Evolutionary conservation across 2,329 filamentous ascomycete species (phyloP), one percentile per base, ranked within the genome.

Genomic region (Penicillium sp.): DNA sequence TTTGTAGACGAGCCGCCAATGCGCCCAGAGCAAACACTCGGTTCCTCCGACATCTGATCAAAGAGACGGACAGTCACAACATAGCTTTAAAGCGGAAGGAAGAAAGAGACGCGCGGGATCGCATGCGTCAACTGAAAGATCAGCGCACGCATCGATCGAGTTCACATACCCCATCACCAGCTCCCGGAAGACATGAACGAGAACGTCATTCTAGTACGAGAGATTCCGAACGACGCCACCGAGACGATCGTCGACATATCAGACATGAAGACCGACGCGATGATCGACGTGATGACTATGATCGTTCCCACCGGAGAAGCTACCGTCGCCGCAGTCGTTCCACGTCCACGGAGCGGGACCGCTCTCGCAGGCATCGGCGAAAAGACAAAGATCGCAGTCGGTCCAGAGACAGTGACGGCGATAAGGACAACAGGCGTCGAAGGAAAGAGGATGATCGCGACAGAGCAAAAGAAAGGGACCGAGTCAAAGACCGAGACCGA

Each of bases 21-120:
- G 84, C 82, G 59, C 91, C 90, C 1, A 97, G 93, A 70, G 92
- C 93, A 3, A 97, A 99, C 67, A 97, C 90, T 0, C 84, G 89
- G 29, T 97, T 97, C 70, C 77, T 99, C 37, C 87, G 87, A 54
- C 89, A 94, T 66, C 90, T 97, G 52, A 91, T 99, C 58, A 89
- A 88, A 59, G 89, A 94, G 62, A 95, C 91, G 8, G 89, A 95
- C 65, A 88, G 76, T 50, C 93, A 99, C 75, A 99, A 99, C 81
- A 86, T 89, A 21, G 89, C 91, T 1, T 79, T 97, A 26, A 84
- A 91, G 16, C 90, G 89, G 1, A 95, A 88, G 67, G 93, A 97
- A 71, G 87, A 87, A 23, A 86, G 89, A 44, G 92, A 97, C 61
- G 87, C 91, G 0, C 82, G 82, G 57, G 86, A 86, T 3, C 86